Conservation (phyloP, 2,329 filamentous ascomycete genomes). For the Aspergillus sp. region DNA sequence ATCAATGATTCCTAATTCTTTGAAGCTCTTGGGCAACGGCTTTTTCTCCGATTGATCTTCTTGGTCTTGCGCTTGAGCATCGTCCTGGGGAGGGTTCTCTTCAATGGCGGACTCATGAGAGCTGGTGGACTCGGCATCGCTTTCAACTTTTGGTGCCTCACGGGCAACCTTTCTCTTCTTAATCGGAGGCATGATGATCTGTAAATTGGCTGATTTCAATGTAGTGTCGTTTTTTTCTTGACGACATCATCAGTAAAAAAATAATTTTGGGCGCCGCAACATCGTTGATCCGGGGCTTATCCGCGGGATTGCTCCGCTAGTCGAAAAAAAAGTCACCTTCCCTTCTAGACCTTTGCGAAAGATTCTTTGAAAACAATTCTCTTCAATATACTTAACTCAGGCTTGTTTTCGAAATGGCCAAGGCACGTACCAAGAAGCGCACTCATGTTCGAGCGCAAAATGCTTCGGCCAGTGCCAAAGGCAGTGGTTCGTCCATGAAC, state of each 20-base stretch:
- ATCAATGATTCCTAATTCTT: slow-evolving; percentile 69
- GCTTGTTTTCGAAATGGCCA: slow-evolving; percentile 58
- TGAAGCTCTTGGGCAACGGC: slow-evolving; percentile 42
- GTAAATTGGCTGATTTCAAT: slow-evolving; percentile 1
- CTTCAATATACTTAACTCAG: slow-evolving; percentile 1
- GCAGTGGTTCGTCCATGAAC: slow-evolving; percentile 57
- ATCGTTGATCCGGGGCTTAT: slow-evolving; percentile 32
- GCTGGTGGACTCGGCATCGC: slow-evolving; percentile 18
- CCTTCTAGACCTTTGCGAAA: slow-evolving; percentile 7
- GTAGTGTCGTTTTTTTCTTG: not conserved
- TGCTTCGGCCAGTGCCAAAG: slow-evolving; percentile 44
- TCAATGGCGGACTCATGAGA: slow-evolving; percentile 10
- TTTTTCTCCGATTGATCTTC: slow-evolving; percentile 3
- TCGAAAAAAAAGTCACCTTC: slow-evolving; percentile 27
- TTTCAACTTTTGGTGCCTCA: slow-evolving; percentile 15
- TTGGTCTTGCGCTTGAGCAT: slow-evolving; percentile 1
- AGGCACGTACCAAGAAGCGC: slow-evolving; percentile 78
- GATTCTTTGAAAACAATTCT: slow-evolving; percentile 5
- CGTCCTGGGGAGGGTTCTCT: slow-evolving; percentile 4
- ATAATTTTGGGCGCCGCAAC: slow-evolving; percentile 30
- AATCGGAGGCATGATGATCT: slow-evolving; percentile 29
- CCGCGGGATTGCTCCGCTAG: slow-evolving; percentile 19
- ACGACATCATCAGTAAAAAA: slow-evolving; percentile 16
- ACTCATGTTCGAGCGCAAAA: slow-evolving; percentile 70
- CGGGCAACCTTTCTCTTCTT: slow-evolving; percentile 39